Evolutionary conservation across 805 yeast species (phyloP).

Genomic region (Barnettozyma pratensis): DNA sequence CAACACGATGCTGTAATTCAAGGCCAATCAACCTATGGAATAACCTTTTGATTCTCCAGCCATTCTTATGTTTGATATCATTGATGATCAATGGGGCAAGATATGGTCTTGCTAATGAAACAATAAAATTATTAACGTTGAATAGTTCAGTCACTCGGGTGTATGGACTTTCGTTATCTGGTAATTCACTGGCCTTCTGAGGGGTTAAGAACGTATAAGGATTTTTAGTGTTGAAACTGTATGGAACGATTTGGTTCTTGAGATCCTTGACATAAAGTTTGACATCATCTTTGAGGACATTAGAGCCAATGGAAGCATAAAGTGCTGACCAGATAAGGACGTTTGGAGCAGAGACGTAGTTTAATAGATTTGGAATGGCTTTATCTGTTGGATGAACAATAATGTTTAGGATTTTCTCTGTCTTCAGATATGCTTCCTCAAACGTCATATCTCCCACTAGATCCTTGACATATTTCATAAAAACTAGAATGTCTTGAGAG

Average conservation of each 20-base stretch:
- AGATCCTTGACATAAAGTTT: slow-evolving; percentile 56
- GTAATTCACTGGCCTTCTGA: slow-evolving; percentile 40
- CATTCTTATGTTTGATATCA: slow-evolving; percentile 68
- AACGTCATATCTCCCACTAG: slow-evolving; percentile 82
- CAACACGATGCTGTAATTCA: slow-evolving; percentile 82
- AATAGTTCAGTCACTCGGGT: slow-evolving; percentile 86
- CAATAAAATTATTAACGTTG: slow-evolving; percentile 90
- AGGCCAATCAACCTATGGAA: slow-evolving; percentile 40
- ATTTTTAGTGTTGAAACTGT: slow-evolving; percentile 32
- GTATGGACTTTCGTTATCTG: slow-evolving; percentile 63
- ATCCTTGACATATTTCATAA: slow-evolving; percentile 70
- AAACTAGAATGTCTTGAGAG: slow-evolving; percentile 77
- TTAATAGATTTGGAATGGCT: slow-evolving; percentile 66
- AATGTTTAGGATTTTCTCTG: slow-evolving; percentile 77
- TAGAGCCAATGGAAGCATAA: slow-evolving; percentile 76
- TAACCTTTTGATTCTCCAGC: slow-evolving; percentile 32
- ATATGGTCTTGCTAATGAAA: slow-evolving; percentile 90
- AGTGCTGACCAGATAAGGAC: slow-evolving; percentile 88
- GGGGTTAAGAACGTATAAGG: slow-evolving; percentile 32
- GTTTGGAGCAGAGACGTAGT: slow-evolving; percentile 91
- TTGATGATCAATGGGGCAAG: slow-evolving; percentile 83
- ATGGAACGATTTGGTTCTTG: slow-evolving; percentile 55
- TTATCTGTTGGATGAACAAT: slow-evolving; percentile 77
- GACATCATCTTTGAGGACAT: slow-evolving; percentile 53
- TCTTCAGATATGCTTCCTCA: slow-evolving; percentile 82